A percentile compares a stretch with the other conserved stretches of the same genome.
Conservation (phyloP, 2,329 filamentous ascomycete species). For the Ambrosiella cleistominuta region DNA sequence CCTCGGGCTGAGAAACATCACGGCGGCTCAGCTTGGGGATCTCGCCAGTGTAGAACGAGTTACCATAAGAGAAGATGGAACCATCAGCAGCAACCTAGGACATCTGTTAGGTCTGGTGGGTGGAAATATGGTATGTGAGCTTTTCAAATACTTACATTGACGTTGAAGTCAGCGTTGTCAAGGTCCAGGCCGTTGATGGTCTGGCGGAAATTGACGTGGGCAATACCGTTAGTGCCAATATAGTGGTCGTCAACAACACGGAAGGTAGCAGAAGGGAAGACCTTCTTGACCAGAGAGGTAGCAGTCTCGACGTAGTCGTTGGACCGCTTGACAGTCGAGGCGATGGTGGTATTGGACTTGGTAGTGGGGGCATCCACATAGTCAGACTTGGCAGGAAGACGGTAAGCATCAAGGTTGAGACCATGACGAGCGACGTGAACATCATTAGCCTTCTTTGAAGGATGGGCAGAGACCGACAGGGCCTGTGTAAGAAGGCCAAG, state of each 20-base stretch:
- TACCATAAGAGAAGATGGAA: conserved; percentile 39
- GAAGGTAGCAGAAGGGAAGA: conserved; percentile 25
- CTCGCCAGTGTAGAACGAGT: conserved; percentile 27
- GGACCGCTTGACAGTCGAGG: conserved; percentile 14
- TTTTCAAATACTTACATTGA: conserved; percentile 31
- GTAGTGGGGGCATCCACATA: conserved; percentile 19
- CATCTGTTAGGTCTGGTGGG: neutral
- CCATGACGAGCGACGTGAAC: conserved; percentile 17
- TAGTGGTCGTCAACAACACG: conserved; percentile 36
- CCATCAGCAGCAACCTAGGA: conserved; percentile 32
- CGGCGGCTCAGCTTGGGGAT: conserved; percentile 25
- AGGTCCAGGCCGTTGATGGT: conserved; percentile 39
- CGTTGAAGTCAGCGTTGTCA: conserved; percentile 43
- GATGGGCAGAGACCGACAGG: conserved; percentile 19
- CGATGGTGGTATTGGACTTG: conserved; percentile 13
- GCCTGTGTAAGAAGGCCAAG: conserved; percentile 21
- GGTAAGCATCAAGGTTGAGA: conserved; percentile 20
- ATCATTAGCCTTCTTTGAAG: conserved; percentile 15
- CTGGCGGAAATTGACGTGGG: conserved; percentile 42
- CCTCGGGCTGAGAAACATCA: conserved; percentile 25
- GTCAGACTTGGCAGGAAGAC: conserved; percentile 18
- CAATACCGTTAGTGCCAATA: conserved; percentile 34
- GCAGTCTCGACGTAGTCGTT: conserved; percentile 26
- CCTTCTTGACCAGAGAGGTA: conserved; percentile 25
- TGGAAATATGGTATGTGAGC: neutral